Base-by-base conservation (phyloP, 768 basidiomycete genomes). In the Amanita rubescens region DNA sequence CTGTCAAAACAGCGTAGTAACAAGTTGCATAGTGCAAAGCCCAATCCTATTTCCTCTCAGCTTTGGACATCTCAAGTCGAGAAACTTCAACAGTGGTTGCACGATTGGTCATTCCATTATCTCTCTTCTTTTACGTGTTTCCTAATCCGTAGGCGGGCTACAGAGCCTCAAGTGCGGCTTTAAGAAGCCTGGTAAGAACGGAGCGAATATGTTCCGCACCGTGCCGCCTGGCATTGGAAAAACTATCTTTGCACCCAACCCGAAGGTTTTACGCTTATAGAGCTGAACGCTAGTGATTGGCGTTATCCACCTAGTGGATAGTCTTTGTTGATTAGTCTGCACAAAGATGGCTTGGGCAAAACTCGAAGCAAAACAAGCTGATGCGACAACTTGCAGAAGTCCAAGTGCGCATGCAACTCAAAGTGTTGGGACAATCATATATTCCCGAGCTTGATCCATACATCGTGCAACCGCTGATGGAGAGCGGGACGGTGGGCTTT, bases 221-320 rank as follows among this genome's bases (percentile, higher is more conserved):
- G 78, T 97, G 1, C 71, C 98, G 1, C 96, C 96, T 14, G 96
- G 96, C 7, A 97, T 98, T 48, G 96, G 95, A 20, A 99, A 98
- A 72, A 99, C 96, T 96, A 99, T 69, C 64, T 99, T 25, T 87
- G 88, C 59, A 94, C 94, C 1, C 87, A 89, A 62, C 68, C 90
- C 15, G 90, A 80, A 25, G 95, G 94, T 0, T 96, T 87, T 60
- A 90, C 85, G 2, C 88, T 94, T 0, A 90, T 99, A 54, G 96
- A 99, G 64, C 74, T 98, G 54, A 99, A 99, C 62, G 96, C 96
- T 1, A 95, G 93, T 68, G 96, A 98, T 60, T 38, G 43, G 17
- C 20, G 27, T 41, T 3, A 8, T 30, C 57, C 49, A 15, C 55
- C 35, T 20, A 35, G 37, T 44, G 51, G 10, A 19, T 51, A 22